Conservation (phyloP, 2,329 filamentous ascomycete species). For the Claviceps pazoutovae region DNA sequence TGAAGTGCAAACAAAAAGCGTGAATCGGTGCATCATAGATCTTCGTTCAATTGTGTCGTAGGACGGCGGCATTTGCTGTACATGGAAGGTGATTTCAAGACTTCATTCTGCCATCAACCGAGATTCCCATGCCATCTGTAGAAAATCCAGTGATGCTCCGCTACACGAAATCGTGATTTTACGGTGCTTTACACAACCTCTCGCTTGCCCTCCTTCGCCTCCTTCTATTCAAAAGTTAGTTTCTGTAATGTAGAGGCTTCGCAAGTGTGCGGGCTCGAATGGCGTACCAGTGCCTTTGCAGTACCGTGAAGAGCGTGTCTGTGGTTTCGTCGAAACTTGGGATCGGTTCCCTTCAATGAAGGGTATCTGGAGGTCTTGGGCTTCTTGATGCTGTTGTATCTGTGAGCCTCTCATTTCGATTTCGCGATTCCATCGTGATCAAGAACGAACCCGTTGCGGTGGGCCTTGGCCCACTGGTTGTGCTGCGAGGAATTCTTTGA, state of each 20-base stretch:
- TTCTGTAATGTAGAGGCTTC: neutral
- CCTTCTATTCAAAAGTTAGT: slow-evolving; percentile 56
- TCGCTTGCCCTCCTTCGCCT: slow-evolving; percentile 91
- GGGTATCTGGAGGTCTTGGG: slow-evolving; percentile 98
- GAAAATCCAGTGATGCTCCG: neutral
- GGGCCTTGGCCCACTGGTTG: slow-evolving; percentile 96
- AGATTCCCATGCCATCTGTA: neutral
- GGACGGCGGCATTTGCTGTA: neutral
- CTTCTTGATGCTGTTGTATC: slow-evolving; percentile 86
- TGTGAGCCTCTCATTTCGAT: slow-evolving; percentile 6
- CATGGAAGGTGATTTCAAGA: neutral
- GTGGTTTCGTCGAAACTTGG: slow-evolving; percentile 99
- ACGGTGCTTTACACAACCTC: slow-evolving; percentile 52
- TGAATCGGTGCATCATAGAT: neutral
- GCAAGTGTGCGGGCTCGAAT: neutral
- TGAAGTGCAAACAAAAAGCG: neutral
- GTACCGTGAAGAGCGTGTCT: slow-evolving; percentile 99
- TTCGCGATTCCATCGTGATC: neutral
- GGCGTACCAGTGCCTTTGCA: slow-evolving; percentile 86
- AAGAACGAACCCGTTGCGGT: slow-evolving; percentile 84
- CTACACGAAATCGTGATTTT: neutral
- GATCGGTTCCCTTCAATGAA: slow-evolving; percentile 95
- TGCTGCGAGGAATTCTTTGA: slow-evolving; percentile 99
- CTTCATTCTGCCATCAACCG: neutral
- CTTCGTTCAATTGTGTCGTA: neutral